Evolutionary conservation across 2,329 filamentous ascomycete species (phyloP).

Genomic region (Ophiostoma quercus): DNA sequence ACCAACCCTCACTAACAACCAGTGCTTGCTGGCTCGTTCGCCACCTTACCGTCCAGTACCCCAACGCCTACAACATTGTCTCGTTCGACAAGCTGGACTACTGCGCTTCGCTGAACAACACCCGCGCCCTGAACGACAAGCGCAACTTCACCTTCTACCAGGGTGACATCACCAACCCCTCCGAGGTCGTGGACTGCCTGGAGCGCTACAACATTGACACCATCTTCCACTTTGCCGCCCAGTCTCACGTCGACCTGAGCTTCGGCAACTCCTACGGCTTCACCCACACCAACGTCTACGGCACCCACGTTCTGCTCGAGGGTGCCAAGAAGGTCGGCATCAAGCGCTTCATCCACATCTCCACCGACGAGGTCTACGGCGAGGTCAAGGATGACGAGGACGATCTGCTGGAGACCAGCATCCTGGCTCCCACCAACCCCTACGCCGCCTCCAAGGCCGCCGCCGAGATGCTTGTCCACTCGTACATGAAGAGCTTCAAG

Average conservation of each 20-base stretch:
- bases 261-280: slow-evolving; percentile 80
- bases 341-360: slow-evolving; percentile 72
- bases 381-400: slow-evolving; percentile 68
- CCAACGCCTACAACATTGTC: slow-evolving; percentile 68
- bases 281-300: slow-evolving; percentile 75
- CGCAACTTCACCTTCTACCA: slow-evolving; percentile 75
- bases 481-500: slow-evolving; percentile 79
- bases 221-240: slow-evolving; percentile 79
- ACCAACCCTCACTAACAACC: background rate
- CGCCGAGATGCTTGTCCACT: slow-evolving; percentile 79
- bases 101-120: slow-evolving; percentile 76
- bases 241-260: slow-evolving; percentile 76
- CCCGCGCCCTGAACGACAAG: slow-evolving; percentile 59
- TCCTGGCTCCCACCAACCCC: slow-evolving; percentile 74
- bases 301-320: slow-evolving; percentile 77
- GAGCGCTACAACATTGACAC: slow-evolving; percentile 69
- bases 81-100: slow-evolving; percentile 84
- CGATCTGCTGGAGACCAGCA: slow-evolving; percentile 66
- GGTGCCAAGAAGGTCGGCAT: slow-evolving; percentile 67
- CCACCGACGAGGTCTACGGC: slow-evolving; percentile 81
- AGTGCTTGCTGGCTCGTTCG: slow-evolving; percentile 80
- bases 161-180: slow-evolving; percentile 68
- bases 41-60: slow-evolving; percentile 69
- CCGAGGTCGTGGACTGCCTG: slow-evolving; percentile 65
- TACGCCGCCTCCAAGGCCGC: slow-evolving; percentile 77